Conservation (phyloP, 176 grass and related monocot species). For the Phoenix roebelenii region DNA sequence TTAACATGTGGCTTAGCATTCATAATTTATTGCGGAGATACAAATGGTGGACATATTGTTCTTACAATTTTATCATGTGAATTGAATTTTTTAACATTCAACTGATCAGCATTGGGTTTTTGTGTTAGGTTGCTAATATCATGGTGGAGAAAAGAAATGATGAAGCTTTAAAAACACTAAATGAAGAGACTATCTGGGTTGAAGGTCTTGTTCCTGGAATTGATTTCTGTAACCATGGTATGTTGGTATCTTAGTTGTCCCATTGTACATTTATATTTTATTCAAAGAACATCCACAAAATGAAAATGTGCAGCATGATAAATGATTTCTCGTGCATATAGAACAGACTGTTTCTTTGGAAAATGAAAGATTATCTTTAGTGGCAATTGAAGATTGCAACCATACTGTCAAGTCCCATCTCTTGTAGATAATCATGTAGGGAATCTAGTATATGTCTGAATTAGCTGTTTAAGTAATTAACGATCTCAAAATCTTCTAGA, state of each 20-base stretch:
- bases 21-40: too few species aligned
- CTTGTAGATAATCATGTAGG: too few species aligned
- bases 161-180: constrained; percentile 30
- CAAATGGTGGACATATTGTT: too few species aligned
- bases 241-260: background rate
- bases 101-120: background rate
- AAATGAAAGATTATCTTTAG: too few species aligned
- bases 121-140: constrained; percentile 34
- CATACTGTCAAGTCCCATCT: too few species aligned
- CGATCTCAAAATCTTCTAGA: too few species aligned
- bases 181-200: constrained; percentile 62
- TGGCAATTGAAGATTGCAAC: too few species aligned
- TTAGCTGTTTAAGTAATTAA: too few species aligned
- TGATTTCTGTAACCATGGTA: constrained; percentile 98
- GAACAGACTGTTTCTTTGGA: background rate
- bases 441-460: too few species aligned
- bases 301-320: background rate
- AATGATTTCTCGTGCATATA: background rate
- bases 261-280: background rate
- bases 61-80: too few species aligned
- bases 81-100: constrained; percentile 5
- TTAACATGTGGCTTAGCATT: too few species aligned
- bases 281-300: background rate
- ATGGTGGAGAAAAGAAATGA: constrained; percentile 25
- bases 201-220: constrained; percentile 88